Evolutionary conservation across 306 rosid species (phyloP).

Genomic region (Astragalus membranaceus): DNA sequence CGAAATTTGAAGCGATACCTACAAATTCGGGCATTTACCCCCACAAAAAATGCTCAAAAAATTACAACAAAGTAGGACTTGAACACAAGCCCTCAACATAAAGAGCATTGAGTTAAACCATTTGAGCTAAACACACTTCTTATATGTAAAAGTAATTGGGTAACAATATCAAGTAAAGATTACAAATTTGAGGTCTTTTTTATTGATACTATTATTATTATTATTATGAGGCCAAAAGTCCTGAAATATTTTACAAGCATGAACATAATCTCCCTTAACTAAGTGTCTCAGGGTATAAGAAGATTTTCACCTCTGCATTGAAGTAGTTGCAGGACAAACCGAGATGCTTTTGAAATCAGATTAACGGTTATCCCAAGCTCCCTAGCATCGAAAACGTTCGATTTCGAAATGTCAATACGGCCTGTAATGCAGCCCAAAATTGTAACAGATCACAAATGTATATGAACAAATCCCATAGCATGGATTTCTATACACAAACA

Average conservation of each 20-base stretch:
- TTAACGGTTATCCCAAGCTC: slow-evolving; percentile 27
- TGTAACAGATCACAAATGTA: not conserved
- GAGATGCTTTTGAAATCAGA: slow-evolving; percentile 28
- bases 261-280: not conserved
- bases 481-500: not conserved
- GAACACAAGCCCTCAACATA: too few relatives aligned
- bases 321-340: slow-evolving; percentile 26
- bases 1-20: too few relatives aligned
- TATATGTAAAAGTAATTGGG: too few relatives aligned
- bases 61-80: too few relatives aligned
- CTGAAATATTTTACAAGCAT: not conserved
- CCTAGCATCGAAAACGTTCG: slow-evolving; percentile 20
- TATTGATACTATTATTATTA: too few relatives aligned
- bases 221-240: too few relatives aligned
- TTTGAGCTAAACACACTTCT: too few relatives aligned
- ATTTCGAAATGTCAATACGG: not conserved
- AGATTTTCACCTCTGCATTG: slow-evolving; percentile 20
- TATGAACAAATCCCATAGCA: not conserved
- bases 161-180: too few relatives aligned
- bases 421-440: slow-evolving; percentile 22
- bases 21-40: too few relatives aligned
- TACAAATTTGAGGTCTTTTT: too few relatives aligned
- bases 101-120: too few relatives aligned
- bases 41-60: too few relatives aligned
- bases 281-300: not conserved